Conservation (phyloP, 345 rosid species). For the Eucalyptus pauciflora region DNA sequence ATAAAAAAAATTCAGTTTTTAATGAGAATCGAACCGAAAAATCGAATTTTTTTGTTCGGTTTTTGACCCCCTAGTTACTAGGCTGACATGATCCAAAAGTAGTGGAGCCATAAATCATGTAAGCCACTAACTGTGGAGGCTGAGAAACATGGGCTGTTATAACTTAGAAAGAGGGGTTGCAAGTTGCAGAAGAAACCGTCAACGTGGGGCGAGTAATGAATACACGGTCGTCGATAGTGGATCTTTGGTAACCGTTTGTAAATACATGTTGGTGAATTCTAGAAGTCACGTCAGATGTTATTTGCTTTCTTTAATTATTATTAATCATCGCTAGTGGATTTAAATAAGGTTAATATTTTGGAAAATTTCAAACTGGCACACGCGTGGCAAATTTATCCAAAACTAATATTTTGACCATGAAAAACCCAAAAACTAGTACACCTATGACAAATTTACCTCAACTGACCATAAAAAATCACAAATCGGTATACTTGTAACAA, state of each 20-base stretch:
- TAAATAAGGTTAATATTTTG: accelerated
- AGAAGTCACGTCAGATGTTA: too few species aligned
- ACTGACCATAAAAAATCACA: too few species aligned
- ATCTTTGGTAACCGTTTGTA: not conserved
- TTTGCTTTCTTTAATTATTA: too few species aligned
- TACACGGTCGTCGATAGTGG: accelerated
- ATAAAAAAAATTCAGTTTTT: too few species aligned
- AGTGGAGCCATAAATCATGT: not conserved
- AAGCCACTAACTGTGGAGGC: not conserved
- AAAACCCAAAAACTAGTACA: accelerated
- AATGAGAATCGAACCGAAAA: too few species aligned
- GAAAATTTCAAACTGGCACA: accelerated
- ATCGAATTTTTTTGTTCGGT: too few species aligned
- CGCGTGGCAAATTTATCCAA: accelerated
- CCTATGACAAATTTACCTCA: too few species aligned
- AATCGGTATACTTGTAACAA: accelerated
- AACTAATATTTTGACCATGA: too few species aligned
- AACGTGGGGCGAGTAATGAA: not conserved
- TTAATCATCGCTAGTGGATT: too few species aligned
- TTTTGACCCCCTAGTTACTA: too few species aligned
- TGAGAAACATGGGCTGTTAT: not conserved
- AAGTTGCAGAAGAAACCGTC: not conserved
- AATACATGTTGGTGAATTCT: not conserved
- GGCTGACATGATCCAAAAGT: not conserved
- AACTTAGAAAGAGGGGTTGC: not conserved